Conservation (phyloP, 2,329 filamentous ascomycete species). For the Graphilbum ipis-grandicollis region DNA sequence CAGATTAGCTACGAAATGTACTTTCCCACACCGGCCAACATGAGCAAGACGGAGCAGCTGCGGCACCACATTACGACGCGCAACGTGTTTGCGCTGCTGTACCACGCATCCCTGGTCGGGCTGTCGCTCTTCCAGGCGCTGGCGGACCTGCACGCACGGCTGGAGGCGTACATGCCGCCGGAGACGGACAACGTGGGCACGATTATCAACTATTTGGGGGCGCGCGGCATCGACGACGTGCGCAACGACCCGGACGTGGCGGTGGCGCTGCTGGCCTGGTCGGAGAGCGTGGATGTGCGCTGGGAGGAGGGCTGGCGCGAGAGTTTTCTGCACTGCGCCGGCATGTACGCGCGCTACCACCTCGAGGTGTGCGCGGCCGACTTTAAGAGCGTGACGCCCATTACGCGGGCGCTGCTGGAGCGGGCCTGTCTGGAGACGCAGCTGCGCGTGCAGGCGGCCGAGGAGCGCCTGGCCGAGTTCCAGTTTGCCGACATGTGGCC, state of each 20-base stretch:
- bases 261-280: conserved; percentile 46
- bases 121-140: conserved; percentile 45
- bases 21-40: conserved; percentile 37
- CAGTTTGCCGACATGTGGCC: conserved; percentile 46
- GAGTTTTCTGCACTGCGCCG: conserved; percentile 47
- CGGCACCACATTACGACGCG: conserved; percentile 48
- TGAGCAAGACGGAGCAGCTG: conserved; percentile 28
- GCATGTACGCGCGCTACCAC: conserved; percentile 33
- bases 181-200: conserved; percentile 38
- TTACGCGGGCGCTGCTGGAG: conserved; percentile 45
- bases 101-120: conserved; percentile 47
- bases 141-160: conserved; percentile 40
- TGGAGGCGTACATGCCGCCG: conserved; percentile 39
- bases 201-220: conserved; percentile 42
- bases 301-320: conserved; percentile 54
- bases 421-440: conserved; percentile 43
- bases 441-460: conserved; percentile 42
- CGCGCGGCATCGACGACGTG: conserved; percentile 45
- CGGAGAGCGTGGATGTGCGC: conserved; percentile 40
- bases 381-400: conserved; percentile 39
- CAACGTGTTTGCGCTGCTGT: conserved; percentile 51
- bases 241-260: conserved; percentile 42
- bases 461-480: conserved; percentile 42
- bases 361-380: conserved; percentile 33
- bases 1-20: conserved; percentile 45